Evolutionary conservation across 23 red algal genomes (phyloP).

Genomic region (Gracilaria domingensis): DNA sequence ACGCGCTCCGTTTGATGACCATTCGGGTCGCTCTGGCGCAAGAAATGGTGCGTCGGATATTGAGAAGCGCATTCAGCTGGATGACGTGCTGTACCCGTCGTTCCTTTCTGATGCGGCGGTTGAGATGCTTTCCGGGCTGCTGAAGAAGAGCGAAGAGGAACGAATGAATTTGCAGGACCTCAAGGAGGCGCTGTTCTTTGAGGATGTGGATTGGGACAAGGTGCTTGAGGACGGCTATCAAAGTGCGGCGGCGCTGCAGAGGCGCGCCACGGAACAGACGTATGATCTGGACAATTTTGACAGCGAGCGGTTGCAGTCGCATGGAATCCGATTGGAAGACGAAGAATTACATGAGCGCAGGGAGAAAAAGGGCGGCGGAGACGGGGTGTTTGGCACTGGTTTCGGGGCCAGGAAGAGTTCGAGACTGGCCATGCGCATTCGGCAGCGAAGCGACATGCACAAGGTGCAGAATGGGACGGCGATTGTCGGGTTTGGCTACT

Average conservation of each 20-base stretch:
- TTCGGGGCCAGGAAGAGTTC: constrained; percentile 17
- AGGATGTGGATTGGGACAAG: constrained; percentile 37
- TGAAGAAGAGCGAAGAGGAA: constrained; percentile 41
- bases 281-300: constrained; percentile 53
- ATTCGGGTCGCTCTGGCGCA: background rate
- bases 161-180: constrained; percentile 58
- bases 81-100: constrained; percentile 33
- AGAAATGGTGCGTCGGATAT: constrained; percentile 39
- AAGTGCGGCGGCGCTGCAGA: background rate
- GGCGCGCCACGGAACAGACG: background rate
- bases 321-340: constrained; percentile 50
- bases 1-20: constrained; percentile 75
- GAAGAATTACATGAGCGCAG: constrained; percentile 16
- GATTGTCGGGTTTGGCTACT: constrained; percentile 58
- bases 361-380: background rate
- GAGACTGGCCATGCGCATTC: constrained; percentile 8
- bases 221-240: constrained; percentile 36
- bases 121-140: constrained; percentile 47
- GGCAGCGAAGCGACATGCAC: constrained; percentile 19
- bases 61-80: constrained; percentile 50
- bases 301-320: constrained; percentile 24
- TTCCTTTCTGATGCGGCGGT: constrained; percentile 29
- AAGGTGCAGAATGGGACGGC: constrained; percentile 32
- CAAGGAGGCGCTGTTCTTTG: constrained; percentile 58
- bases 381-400: background rate